Evolutionary conservation across 805 yeast genomes (phyloP).

Genomic region (Saccharomyces jurei): DNA sequence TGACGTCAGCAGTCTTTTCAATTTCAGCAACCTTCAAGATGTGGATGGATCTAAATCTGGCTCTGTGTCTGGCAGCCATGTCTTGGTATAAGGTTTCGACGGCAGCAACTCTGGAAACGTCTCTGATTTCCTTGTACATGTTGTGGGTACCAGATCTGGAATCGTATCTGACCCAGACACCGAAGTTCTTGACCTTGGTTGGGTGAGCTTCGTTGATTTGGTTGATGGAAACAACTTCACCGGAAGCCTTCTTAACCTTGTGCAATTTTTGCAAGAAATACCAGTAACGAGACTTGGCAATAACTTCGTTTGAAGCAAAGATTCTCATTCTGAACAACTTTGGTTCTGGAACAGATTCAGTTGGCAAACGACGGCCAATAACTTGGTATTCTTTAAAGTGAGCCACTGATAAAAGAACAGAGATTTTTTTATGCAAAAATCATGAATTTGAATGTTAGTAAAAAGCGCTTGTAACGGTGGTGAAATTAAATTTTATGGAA

Average conservation of each 20-base stretch:
- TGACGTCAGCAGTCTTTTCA: constrained; percentile 94
- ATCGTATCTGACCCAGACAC: constrained; percentile 99
- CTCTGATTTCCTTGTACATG: constrained; percentile 99
- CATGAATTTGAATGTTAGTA: background rate
- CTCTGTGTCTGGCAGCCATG: constrained; percentile 99
- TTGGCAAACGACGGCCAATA: constrained; percentile 99
- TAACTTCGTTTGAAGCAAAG: constrained; percentile 97
- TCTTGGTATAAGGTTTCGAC: constrained; percentile 98
- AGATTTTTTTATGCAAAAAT: constrained; percentile 1
- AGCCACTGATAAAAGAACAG: constrained; percentile 49
- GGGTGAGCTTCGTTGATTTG: constrained; percentile 90
- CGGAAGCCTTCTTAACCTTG: constrained; percentile 99
- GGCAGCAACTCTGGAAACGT: constrained; percentile 97
- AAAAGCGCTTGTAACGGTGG: background rate
- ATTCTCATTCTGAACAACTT: constrained; percentile 99
- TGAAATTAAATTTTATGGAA: background rate
- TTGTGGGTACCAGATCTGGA: constrained; percentile 99
- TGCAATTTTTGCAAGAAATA: constrained; percentile 98
- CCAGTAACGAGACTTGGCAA: constrained; percentile 99
- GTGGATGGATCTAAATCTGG: constrained; percentile 99
- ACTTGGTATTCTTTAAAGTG: constrained; percentile 99
- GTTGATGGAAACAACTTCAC: constrained; percentile 95
- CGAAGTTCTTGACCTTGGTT: constrained; percentile 99
- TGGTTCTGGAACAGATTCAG: constrained; percentile 98
- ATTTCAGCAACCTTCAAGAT: constrained; percentile 98